These are phyloP conservation scores for Rutstroemia sp. DNA, from an alignment of 2,329 filamentous ascomycete genomes.

Conservation along the genomic window DNA sequence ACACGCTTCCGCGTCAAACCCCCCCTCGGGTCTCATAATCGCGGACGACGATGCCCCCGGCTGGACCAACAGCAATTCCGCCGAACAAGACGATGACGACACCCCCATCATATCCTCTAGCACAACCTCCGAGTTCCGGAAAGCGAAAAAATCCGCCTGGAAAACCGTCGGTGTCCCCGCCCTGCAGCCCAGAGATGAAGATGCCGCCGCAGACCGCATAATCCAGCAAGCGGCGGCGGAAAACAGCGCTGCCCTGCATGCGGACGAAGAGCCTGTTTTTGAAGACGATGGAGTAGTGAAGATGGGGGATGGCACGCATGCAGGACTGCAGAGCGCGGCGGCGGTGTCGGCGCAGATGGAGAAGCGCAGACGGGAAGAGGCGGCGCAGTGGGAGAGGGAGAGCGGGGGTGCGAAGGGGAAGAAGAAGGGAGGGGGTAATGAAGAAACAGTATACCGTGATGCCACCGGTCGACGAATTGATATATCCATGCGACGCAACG, in stretches of 20 bases:
- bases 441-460: conserved; percentile 91
- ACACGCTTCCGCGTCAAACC: conserved; percentile 21
- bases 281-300: conserved; percentile 45
- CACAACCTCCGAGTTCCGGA: conserved; percentile 55
- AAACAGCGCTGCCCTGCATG: conserved; percentile 42
- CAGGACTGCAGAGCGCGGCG: conserved; percentile 77
- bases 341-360: conserved; percentile 65
- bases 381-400: conserved; percentile 40
- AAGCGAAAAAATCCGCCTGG: conserved; percentile 74
- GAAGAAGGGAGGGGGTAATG: conserved; percentile 44
- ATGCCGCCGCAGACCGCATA: conserved; percentile 71
- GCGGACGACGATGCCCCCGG: conserved; percentile 52
- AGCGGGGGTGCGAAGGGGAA: conserved; percentile 31
- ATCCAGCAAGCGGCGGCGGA: conserved; percentile 66
- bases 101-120: conserved; percentile 43
- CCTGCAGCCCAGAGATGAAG: conserved; percentile 32
- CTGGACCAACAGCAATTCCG: conserved; percentile 33
- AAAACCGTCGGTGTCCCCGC: conserved; percentile 52
- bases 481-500: conserved; percentile 80
- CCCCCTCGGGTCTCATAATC: conserved; percentile 49
- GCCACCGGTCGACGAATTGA: conserved; percentile 93
- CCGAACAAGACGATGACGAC: conserved; percentile 43
- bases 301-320: conserved; percentile 84
- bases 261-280: conserved; percentile 43
- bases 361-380: conserved; percentile 59